These are phyloP conservation scores for Neurospora sp. DNA, from an alignment of 495 filamentous ascomycete genomes.

Conservation along the genomic window DNA sequence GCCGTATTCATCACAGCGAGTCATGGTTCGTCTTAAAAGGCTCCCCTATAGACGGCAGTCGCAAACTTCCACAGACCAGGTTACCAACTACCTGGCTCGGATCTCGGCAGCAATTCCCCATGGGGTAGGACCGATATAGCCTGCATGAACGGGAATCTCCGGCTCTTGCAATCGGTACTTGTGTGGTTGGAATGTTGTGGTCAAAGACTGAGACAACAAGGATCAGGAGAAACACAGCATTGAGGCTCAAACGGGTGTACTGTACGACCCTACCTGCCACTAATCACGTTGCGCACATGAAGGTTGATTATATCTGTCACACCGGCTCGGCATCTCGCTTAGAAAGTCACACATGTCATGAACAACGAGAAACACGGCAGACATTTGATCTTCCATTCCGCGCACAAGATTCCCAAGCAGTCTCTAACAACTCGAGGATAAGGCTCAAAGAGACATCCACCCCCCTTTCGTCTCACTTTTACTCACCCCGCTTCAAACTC, in stretches of 20 bases:
- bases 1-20: too few relatives aligned
- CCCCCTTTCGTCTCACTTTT: neutral
- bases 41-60: too few relatives aligned
- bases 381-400: neutral
- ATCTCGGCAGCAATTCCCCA: too few relatives aligned
- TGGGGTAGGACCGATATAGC: neutral
- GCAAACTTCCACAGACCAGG: too few relatives aligned
- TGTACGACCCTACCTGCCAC: neutral
- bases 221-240: neutral
- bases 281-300: neutral
- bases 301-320: neutral
- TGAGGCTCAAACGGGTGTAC: neutral
- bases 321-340: neutral
- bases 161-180: neutral
- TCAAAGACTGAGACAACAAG: neutral
- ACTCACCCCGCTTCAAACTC: conserved; percentile 15
- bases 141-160: neutral
- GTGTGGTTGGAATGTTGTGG: neutral
- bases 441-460: neutral
- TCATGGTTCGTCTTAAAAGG: too few relatives aligned
- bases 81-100: too few relatives aligned
- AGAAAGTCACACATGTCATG: neutral
- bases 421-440: too few relatives aligned
- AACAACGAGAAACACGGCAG: accelerated
- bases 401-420: neutral